Conservation (phyloP, 352 stramenopile genomes). For the Pythium insidiosum region DNA sequence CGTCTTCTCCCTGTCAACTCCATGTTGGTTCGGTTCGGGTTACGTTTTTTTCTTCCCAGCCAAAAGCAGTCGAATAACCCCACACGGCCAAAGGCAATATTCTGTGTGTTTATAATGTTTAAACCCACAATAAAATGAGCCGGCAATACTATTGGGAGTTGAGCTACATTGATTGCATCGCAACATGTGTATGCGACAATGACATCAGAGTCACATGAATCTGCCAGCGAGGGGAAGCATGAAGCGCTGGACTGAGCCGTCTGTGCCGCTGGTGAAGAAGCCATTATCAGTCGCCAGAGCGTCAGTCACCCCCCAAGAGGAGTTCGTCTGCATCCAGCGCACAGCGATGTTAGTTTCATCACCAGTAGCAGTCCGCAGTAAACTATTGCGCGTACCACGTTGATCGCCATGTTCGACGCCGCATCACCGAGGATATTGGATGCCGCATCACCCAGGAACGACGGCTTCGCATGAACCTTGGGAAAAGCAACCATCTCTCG, state of each 20-base stretch:
- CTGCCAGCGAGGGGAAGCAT: constrained; percentile 37
- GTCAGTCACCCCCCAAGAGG: constrained; percentile 78
- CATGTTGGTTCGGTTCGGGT: too few relatives aligned
- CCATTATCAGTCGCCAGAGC: constrained; percentile 67
- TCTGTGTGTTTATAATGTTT: too few relatives aligned
- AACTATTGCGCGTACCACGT: constrained; percentile 74
- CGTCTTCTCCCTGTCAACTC: constrained; percentile 2
- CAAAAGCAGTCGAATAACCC: too few relatives aligned
- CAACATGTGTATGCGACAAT: too few relatives aligned
- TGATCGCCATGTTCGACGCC: constrained; percentile 81
- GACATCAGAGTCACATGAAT: constrained; percentile 3
- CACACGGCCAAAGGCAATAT: too few relatives aligned
- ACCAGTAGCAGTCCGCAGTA: too few relatives aligned
- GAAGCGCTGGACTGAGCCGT: constrained; percentile 76
- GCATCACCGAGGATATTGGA: constrained; percentile 74
- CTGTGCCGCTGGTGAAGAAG: constrained; percentile 80
- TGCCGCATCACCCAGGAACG: constrained; percentile 66
- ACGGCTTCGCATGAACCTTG: constrained; percentile 77
- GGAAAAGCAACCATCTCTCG: constrained; percentile 59
- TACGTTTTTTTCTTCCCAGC: too few relatives aligned
- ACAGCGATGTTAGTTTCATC: too few relatives aligned
- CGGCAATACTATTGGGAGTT: too few relatives aligned
- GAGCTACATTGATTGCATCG: too few relatives aligned
- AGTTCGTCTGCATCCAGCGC: constrained; percentile 68
- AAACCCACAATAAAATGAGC: neutral